Base-by-base conservation (phyloP, 805 yeast species). In the Zygoascus tannicola region DNA sequence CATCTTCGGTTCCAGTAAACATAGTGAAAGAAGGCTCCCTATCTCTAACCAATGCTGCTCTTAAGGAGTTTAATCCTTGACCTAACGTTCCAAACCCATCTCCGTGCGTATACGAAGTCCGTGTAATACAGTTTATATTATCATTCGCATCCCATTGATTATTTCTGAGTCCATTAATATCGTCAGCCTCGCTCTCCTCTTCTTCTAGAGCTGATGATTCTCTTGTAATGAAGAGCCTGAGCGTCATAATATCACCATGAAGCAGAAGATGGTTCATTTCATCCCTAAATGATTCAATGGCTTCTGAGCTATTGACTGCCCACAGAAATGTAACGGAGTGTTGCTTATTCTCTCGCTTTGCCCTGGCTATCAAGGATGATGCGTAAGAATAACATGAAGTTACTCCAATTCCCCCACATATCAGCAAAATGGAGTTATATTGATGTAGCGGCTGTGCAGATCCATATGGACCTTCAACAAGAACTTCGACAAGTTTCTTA, bases 401-500 rank as follows among this genome's bases (percentile, higher is more conserved):
- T 41, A 83, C 67, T 43, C 92, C 92, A 43, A 77, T 77, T 23
- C 92, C 90, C 39, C 86, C 88, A 5, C 88, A 81, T 20, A 82
- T 49, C 36, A 80, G 69, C 4, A 80, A 67, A 4, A 79, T 72
- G 45, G 73, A 70, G 40, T 76, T 73, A 52, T 71, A 80, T 36
- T 66, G 62, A 21, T 65, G 62, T 14, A 76, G 62, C 2, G 79
- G 73, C 3, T 74, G 56, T 2, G 71, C 50, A 33, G 68, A 66
- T 2, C 90, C 85, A 55, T 83, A 82, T 1, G 88, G 87, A 1
- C 90, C 90, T 56, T 82, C 90, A 2, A 76, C 15, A 52, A 44
- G 5, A 57, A 50, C n/a, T 19, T 32, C 37, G 33, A 16, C 4
- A 23, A 28, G 22, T 7, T 15, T 28, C 22, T 18, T 22, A 10